phyloP scores from a whole-genome alignment of 805 yeast genomes.

The Ogataea kodamae region DNA sequence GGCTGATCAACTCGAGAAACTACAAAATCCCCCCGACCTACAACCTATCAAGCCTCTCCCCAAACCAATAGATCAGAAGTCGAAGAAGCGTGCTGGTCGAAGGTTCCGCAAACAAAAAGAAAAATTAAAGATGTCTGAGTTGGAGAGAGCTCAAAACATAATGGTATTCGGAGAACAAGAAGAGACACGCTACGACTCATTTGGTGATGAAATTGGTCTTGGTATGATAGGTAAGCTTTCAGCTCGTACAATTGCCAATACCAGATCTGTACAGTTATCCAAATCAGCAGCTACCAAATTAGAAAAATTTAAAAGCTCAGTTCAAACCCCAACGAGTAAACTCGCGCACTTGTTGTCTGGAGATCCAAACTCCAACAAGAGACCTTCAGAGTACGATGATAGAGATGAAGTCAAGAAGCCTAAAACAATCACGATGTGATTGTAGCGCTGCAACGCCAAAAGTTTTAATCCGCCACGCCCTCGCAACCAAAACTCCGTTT shows the following conservation, averaged over 20 bases:
- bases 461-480: background rate
- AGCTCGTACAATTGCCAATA: slow-evolving; percentile 18
- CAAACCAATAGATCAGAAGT: slow-evolving; percentile 67
- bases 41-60: slow-evolving; percentile 67
- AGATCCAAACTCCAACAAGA: slow-evolving; percentile 5
- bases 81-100: slow-evolving; percentile 85
- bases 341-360: slow-evolving; percentile 12
- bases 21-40: slow-evolving; percentile 73
- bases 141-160: slow-evolving; percentile 78
- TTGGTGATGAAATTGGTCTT: slow-evolving; percentile 78
- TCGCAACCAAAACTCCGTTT: slow-evolving; percentile 4
- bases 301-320: slow-evolving; percentile 17
- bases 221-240: slow-evolving; percentile 57
- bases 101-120: slow-evolving; percentile 77
- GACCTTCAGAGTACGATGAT: slow-evolving; percentile 1
- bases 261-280: slow-evolving; percentile 12
- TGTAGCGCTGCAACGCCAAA: slow-evolving; percentile 1
- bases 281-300: slow-evolving; percentile 15
- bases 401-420: background rate
- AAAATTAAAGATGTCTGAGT: slow-evolving; percentile 74
- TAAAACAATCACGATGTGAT: background rate
- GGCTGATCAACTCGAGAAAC: slow-evolving; percentile 58
- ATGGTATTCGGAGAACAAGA: slow-evolving; percentile 80
- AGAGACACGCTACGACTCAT: slow-evolving; percentile 54
- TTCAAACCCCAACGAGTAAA: slow-evolving; percentile 19